Percentiles rank a stretch among this genome's conserved stretches.
phyloP scores from a whole-genome alignment of 139 green algal species.

The Pseudopediastrum boryanum region DNA sequence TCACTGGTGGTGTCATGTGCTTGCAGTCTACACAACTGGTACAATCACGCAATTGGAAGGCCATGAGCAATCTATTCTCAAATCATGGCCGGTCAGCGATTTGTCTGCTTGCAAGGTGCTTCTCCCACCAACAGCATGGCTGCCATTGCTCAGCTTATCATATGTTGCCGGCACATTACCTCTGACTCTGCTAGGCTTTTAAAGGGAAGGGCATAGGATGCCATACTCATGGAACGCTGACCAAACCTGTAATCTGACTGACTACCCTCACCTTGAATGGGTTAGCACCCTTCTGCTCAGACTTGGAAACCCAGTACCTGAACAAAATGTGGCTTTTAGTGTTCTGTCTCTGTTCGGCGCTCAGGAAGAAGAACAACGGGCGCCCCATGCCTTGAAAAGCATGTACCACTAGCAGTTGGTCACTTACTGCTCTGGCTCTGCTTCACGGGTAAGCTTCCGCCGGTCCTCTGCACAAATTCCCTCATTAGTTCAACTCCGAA shows the following conservation, averaged over 20 bases:
- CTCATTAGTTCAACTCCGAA: background rate
- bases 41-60: no score
- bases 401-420: background rate
- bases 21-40: no score
- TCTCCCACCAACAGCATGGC: background rate
- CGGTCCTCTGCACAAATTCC: slow-evolving; percentile 15
- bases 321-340: background rate
- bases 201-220: no score
- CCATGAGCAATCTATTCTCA: no score
- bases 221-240: no score
- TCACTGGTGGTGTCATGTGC: no score
- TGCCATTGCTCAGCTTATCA: background rate
- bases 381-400: background rate
- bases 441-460: slow-evolving; percentile 25
- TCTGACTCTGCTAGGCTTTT: no score
- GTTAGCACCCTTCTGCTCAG: slow-evolving; percentile 36
- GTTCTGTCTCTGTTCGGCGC: background rate
- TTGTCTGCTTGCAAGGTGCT: no score
- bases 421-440: slow-evolving; percentile 40
- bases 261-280: slow-evolving; percentile 20
- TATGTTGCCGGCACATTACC: no score
- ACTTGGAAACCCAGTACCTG: slow-evolving; percentile 35
- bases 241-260: no score
- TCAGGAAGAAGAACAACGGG: background rate
- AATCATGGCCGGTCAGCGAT: no score